Conservation (phyloP, 257 asterid species). For the Solanum peruvianum region DNA sequence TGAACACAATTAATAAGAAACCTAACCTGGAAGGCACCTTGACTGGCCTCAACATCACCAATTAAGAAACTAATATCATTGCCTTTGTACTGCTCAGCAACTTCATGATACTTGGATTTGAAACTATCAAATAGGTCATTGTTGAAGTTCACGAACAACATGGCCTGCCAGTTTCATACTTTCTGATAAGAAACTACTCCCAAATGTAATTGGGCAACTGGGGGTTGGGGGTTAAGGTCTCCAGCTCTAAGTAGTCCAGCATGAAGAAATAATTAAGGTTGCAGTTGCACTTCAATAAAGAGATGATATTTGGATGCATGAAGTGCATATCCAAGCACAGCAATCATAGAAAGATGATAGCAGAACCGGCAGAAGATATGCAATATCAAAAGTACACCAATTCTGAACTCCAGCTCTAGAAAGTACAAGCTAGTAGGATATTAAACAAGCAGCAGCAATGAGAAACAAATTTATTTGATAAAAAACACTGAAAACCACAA, state of each 20-base stretch:
- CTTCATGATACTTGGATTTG: constrained; percentile 59
- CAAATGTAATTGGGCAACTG: neutral
- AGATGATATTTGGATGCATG: neutral
- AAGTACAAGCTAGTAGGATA: neutral
- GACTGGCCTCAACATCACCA: constrained; percentile 79
- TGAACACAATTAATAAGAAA: neutral
- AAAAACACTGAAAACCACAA: neutral
- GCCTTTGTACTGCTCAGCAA: constrained; percentile 63
- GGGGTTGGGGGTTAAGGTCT: neutral
- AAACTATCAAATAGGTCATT: constrained; percentile 35
- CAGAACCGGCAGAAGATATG: neutral
- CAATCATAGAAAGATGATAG: neutral
- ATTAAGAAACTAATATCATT: constrained; percentile 53
- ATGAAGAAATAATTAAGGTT: neutral
- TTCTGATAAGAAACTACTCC: neutral
- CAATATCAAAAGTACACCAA: neutral
- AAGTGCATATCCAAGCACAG: neutral
- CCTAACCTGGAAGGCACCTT: constrained; percentile 91
- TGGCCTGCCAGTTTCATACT: constrained; percentile 44
- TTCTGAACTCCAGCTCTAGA: neutral
- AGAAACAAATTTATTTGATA: neutral
- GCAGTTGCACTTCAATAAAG: neutral
- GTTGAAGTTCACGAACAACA: constrained; percentile 63
- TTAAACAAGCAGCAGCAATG: neutral
- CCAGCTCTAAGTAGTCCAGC: neutral